phyloP scores from a whole-genome alignment of 176 grass and related monocot species.

The Oryza punctata region DNA sequence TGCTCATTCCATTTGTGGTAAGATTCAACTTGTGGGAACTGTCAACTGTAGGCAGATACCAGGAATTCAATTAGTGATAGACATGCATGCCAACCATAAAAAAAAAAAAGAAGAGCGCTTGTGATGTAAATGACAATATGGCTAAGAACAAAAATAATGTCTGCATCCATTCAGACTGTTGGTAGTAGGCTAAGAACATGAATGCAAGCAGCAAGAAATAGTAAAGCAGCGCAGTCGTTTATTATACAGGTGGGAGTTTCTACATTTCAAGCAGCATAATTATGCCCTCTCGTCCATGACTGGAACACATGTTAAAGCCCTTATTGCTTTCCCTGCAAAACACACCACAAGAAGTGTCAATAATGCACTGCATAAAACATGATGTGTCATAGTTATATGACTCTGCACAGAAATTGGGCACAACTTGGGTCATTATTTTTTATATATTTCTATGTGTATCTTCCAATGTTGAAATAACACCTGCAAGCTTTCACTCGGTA shows the following conservation, averaged over 20 bases:
- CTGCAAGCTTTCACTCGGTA: not conserved
- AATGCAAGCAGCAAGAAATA: not conserved
- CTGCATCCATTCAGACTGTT: not conserved
- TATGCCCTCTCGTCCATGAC: slow-evolving; percentile 1
- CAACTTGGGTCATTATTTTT: not conserved
- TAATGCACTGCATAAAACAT: not conserved
- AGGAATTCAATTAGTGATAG: not conserved
- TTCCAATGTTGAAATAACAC: slow-evolving; percentile 2
- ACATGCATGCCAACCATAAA: not conserved
- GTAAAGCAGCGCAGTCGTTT: slow-evolving; percentile 21
- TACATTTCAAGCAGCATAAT: slow-evolving; percentile 24
- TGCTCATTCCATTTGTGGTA: too few species aligned
- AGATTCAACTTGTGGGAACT: not conserved
- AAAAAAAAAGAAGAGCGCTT: not conserved
- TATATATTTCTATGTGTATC: not conserved
- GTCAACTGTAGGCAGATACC: not conserved
- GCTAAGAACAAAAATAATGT: not conserved
- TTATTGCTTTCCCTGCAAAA: slow-evolving; percentile 50
- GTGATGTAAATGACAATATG: not conserved
- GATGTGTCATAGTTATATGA: not conserved
- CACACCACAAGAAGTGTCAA: not conserved
- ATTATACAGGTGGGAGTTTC: slow-evolving; percentile 51
- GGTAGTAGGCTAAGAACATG: not conserved
- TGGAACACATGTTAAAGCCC: not conserved
- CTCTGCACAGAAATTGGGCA: not conserved